Evolutionary conservation across 1,284 basidiomycete species (phyloP), one percentile per base, ranked within the genome.

Genomic region (Rhodotorula sp.): DNA sequence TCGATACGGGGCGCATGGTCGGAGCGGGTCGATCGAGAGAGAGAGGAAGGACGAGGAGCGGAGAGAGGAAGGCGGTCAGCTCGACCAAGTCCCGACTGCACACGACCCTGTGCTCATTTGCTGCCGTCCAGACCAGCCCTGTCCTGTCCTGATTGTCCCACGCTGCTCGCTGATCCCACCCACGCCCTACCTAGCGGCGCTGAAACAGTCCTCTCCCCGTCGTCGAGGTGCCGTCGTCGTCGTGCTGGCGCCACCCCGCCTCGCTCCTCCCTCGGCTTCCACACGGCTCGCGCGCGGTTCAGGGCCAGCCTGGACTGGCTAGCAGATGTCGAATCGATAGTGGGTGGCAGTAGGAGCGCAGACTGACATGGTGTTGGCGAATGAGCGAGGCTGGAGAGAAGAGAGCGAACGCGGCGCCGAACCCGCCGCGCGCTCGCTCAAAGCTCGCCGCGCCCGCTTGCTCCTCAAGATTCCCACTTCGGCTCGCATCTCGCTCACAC

Each of bases 361-460:
- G 38, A 58, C 69, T 64, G 54, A 67, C 69, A 70, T 70, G 64
- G 49, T 70, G 69, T 52, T 60, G 69, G 19, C 60, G 62, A 26
- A 52, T 26, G 66, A 64, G 64, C 52, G 60, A 62, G 54, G 59
- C 62, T 63, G 54, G 58, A 64, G 66, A 45, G 12, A 47, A 57
- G 45, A 56, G 59, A 28, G 45, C 31, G 45, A 48, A 49, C 43
- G 23, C 48, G 43, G 10, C 48, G 26, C 26, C 26, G 45, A 12
- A 18, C 26, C 19, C 54, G 45, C 62, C 12, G 52, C 18, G 16
- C 31, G 21, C 12, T 34, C 57, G 31, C 57, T 43, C 57, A 21
- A 21, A 23, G 28, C 21, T 58, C 34, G 19, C 8, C 16, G 10
- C 12, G 14, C 31, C 34, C n/a, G 16, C 28, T 10, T 14, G 7